Evolutionary conservation across 306 rosid genomes (phyloP).

Genomic region (Luffa acutangula): DNA sequence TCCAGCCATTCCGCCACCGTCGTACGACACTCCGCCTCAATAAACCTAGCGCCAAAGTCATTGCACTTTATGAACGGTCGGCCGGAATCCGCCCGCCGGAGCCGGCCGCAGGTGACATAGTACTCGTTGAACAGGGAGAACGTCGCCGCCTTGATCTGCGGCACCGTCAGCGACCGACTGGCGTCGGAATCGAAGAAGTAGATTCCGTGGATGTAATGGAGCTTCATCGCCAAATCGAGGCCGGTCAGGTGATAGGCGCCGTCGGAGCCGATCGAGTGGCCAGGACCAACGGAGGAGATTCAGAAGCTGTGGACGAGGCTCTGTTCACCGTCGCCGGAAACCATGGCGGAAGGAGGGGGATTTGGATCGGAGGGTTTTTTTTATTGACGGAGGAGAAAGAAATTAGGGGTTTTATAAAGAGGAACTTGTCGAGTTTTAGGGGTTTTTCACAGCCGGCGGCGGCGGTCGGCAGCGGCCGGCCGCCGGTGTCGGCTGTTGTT

Average conservation of each 20-base stretch:
- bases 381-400: not conserved
- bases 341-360: slow-evolving; percentile 22
- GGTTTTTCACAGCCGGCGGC: not conserved
- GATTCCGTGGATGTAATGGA: slow-evolving; percentile 55
- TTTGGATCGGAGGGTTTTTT: not conserved
- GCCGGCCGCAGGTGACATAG: slow-evolving; percentile 42
- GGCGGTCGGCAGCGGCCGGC: too few species aligned
- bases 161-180: slow-evolving; percentile 1
- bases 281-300: slow-evolving; percentile 69
- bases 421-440: not conserved
- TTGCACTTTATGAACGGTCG: slow-evolving; percentile 70
- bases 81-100: slow-evolving; percentile 50
- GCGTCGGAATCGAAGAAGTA: slow-evolving; percentile 32
- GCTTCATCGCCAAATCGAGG: slow-evolving; percentile 74
- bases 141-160: slow-evolving; percentile 32
- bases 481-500: too few species aligned
- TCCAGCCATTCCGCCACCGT: slow-evolving; percentile 51
- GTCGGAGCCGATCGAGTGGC: slow-evolving; percentile 18
- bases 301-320: slow-evolving; percentile 26
- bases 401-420: not conserved
- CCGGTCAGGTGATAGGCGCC: slow-evolving; percentile 23
- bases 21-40: slow-evolving; percentile 44
- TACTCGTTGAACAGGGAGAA: slow-evolving; percentile 25
- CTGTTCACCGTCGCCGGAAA: slow-evolving; percentile 5
- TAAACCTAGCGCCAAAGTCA: slow-evolving; percentile 66